Percentiles rank a stretch among this genome's conserved stretches.
These are phyloP conservation scores for Paradendryphiella salina DNA, from an alignment of 2,329 filamentous ascomycete species.

Conservation along the genomic window DNA sequence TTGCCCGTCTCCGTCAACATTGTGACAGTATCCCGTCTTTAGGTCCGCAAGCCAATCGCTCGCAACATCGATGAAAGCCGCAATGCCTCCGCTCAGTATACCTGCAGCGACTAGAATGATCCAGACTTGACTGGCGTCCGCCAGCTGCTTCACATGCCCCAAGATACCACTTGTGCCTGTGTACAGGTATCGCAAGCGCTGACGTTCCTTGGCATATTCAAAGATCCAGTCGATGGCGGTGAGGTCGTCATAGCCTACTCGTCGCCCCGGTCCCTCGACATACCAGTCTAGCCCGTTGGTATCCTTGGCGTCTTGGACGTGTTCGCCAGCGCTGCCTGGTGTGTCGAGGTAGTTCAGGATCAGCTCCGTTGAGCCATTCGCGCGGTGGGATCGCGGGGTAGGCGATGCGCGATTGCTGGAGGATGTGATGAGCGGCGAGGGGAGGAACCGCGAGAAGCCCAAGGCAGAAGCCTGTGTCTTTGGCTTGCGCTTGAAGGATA, in stretches of 20 bases:
- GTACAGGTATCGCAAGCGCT: conserved; percentile 76
- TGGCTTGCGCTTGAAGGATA: conserved; percentile 74
- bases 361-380: conserved; percentile 43
- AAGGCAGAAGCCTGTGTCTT: conserved; percentile 51
- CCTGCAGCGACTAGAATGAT: conserved; percentile 84
- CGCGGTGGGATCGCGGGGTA: conserved; percentile 28
- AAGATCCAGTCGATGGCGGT: conserved; percentile 99
- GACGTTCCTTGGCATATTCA: conserved; percentile 94
- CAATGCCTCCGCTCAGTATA: conserved; percentile 78
- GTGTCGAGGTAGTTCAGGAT: conserved; percentile 50
- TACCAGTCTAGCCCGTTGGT: conserved; percentile 72
- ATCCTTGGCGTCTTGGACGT: conserved; percentile 52
- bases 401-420: conserved; percentile 38
- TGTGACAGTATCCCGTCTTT: conserved; percentile 85
- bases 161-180: conserved; percentile 70
- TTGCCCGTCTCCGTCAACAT: conserved; percentile 72
- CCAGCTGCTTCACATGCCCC: conserved; percentile 71
- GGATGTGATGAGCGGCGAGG: conserved; percentile 44
- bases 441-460: conserved; percentile 51
- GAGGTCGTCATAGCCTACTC: conserved; percentile 93
- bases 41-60: conserved; percentile 93
- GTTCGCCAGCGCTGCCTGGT: conserved; percentile 43
- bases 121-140: conserved; percentile 92
- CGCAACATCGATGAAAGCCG: conserved; percentile 84
- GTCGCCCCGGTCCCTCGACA: conserved; percentile 80